Evolutionary conservation across 1,284 basidiomycete species (phyloP).

Genomic region (Veloporphyrellus conicus): DNA sequence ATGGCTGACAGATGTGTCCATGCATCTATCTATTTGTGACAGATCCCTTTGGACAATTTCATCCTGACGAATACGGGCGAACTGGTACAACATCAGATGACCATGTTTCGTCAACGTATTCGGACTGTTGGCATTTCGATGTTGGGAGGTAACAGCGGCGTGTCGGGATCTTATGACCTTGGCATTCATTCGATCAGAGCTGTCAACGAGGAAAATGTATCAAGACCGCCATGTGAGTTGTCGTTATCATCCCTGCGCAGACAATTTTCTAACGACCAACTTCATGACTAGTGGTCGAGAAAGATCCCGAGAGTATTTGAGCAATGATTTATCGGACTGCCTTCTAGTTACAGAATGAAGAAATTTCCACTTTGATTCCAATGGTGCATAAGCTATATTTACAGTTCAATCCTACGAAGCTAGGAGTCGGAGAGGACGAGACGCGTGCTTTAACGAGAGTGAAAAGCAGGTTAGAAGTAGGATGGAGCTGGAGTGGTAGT

Average conservation of each 20-base stretch:
- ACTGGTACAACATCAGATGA: slow-evolving; percentile 61
- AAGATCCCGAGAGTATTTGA: slow-evolving; percentile 32
- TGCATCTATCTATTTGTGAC: no score
- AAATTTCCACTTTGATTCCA: slow-evolving; percentile 4
- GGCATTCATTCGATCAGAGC: slow-evolving; percentile 69
- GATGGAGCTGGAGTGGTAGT: neutral
- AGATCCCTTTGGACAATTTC: slow-evolving; percentile 82
- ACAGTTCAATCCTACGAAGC: slow-evolving; percentile 17
- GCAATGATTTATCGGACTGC: neutral
- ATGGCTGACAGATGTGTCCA: slow-evolving; percentile 2
- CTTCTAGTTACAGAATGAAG: slow-evolving; percentile 6
- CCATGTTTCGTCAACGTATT: slow-evolving; percentile 72
- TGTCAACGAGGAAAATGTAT: slow-evolving; percentile 52
- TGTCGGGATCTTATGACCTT: slow-evolving; percentile 69
- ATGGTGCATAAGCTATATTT: slow-evolving; percentile 21
- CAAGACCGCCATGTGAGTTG: slow-evolving; percentile 38
- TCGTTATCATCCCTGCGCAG: neutral
- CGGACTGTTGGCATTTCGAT: slow-evolving; percentile 81
- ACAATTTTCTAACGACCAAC: neutral
- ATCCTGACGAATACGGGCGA: slow-evolving; percentile 82
- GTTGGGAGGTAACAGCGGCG: slow-evolving; percentile 71
- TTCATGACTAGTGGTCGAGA: slow-evolving; percentile 26
- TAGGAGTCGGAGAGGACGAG: slow-evolving; percentile 7
- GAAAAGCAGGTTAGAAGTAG: slow-evolving; percentile 15
- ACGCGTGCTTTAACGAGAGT: slow-evolving; percentile 6